Base-by-base conservation (phyloP, 495 filamentous ascomycete genomes). In the Xylaria venustula region DNA sequence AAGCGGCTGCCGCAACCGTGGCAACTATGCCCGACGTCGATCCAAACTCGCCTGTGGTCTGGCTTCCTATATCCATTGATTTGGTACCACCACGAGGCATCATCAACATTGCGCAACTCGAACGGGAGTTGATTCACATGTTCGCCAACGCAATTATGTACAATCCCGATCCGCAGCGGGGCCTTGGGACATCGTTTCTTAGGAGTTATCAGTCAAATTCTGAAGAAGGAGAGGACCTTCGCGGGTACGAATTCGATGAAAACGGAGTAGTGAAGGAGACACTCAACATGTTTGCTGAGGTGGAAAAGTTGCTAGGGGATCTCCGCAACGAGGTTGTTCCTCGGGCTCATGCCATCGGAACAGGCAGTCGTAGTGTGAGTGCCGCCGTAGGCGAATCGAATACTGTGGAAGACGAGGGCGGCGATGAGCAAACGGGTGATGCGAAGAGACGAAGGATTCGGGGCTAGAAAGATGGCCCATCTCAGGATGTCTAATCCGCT, bases 131-230 rank as follows among this genome's bases (percentile, higher is more conserved):
- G n/a, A 91, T 94, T 63, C 90, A 93, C 65, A 96, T 98, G 89
- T 97, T 97, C 68, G 88, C 90, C 51, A 98, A 98, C 67, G 93
- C 93, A 14, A 87, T 97, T 68, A 97, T 98, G 94, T 98, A 92
- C 81, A 98, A 98, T 64, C 85, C 88, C 0, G 85, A 90, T 59
- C 83, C 88, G 0, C 73, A 79, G 28, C 86, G 89, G 37, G 88
- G 88, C 0, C 84, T 90, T 37, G 88, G 88, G 0, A 83, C 80
- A 2, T 77, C 78, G 2, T 88, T 89, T 64, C 72, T 83, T 6
- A 63, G 69, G 25, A 63, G 67, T 17, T 67, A 69, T 19, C 62
- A 67, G 17, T 62, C 61, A 1, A 62, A 61, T 41, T 54, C 67
- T 17, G 74, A 75, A 53, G 77, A 66, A 64, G 76, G 67, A 7